A percentile compares a stretch with the other conserved stretches of the same genome.
Evolutionary conservation across 805 yeast genomes (phyloP).

Genomic region (Wickerhamomyces hampshirensis): DNA sequence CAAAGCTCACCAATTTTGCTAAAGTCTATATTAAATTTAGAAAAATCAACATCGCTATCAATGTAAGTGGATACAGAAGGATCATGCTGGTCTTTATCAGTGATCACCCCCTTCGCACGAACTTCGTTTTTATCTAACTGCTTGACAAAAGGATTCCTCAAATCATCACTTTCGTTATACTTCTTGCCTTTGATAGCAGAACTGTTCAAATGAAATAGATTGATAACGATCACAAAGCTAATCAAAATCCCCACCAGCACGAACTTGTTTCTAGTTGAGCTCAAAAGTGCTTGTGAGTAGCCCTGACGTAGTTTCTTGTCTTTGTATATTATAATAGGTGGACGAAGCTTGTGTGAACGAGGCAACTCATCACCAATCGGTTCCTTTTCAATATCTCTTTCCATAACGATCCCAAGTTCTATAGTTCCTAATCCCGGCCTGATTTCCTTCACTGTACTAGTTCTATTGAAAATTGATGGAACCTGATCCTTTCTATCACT

Average conservation of each 20-base stretch:
- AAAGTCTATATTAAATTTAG: slow-evolving; percentile 6
- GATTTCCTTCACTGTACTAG: too few species aligned
- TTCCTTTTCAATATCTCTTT: too few species aligned
- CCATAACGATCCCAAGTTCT: too few species aligned
- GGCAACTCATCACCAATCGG: too few species aligned
- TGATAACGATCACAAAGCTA: not conserved
- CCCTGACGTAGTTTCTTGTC: too few species aligned
- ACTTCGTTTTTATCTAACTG: not conserved
- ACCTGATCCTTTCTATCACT: too few species aligned
- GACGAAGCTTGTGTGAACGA: too few species aligned
- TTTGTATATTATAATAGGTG: too few species aligned
- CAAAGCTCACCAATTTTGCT: not conserved
- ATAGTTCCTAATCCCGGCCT: too few species aligned
- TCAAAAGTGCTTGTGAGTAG: too few species aligned
- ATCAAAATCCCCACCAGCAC: not conserved
- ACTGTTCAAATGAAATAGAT: not conserved
- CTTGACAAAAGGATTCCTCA: not conserved
- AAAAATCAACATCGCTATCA: slow-evolving; percentile 10
- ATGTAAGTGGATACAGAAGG: slow-evolving; percentile 1
- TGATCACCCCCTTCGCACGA: not conserved
- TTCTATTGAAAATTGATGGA: too few species aligned
- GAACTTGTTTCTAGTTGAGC: not conserved
- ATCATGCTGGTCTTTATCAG: not conserved
- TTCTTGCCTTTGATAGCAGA: not conserved
- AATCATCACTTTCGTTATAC: not conserved